A percentile compares a stretch with the other conserved stretches of the same genome.
Conservation (phyloP, 345 rosid species). For the Aquilaria malaccensis region DNA sequence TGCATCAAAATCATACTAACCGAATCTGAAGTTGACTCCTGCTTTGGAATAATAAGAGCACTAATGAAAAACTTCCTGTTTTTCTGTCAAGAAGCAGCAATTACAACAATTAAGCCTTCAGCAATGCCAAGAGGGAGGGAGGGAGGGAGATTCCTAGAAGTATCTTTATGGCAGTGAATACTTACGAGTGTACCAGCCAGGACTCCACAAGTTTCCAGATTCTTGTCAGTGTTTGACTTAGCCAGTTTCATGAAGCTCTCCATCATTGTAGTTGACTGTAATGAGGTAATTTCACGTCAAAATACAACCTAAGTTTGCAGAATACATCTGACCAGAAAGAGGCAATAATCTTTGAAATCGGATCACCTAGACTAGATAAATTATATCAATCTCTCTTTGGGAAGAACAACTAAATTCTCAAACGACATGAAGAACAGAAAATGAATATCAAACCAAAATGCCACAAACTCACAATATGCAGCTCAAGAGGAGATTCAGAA, state of each 20-base stretch:
- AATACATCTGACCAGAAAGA: too few relatives aligned
- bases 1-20: slow-evolving; percentile 26
- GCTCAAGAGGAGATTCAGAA: slow-evolving; percentile 70
- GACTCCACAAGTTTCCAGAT: slow-evolving; percentile 96
- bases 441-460: slow-evolving; percentile 1
- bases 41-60: slow-evolving; percentile 94
- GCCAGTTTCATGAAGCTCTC: slow-evolving; percentile 94
- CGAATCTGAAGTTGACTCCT: slow-evolving; percentile 87
- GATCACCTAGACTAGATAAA: not conserved
- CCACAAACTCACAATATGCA: slow-evolving; percentile 76
- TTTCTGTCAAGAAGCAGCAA: slow-evolving; percentile 45
- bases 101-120: slow-evolving; percentile 12
- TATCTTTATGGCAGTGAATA: slow-evolving; percentile 13
- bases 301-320: too few relatives aligned
- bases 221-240: slow-evolving; percentile 68
- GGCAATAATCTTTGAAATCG: too few relatives aligned
- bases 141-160: not conserved
- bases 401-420: not conserved
- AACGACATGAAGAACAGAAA: not conserved
- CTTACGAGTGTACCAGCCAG: slow-evolving; percentile 97
- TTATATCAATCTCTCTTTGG: not conserved
- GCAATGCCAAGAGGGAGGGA: slow-evolving; percentile 3
- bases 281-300: slow-evolving; percentile 14
- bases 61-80: slow-evolving; percentile 80
- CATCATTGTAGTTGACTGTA: slow-evolving; percentile 90